A percentile compares a stretch with the other conserved stretches of the same genome.
phyloP scores from a whole-genome alignment of 2,329 filamentous ascomycete species.

The Sarocladium brachiariae region DNA sequence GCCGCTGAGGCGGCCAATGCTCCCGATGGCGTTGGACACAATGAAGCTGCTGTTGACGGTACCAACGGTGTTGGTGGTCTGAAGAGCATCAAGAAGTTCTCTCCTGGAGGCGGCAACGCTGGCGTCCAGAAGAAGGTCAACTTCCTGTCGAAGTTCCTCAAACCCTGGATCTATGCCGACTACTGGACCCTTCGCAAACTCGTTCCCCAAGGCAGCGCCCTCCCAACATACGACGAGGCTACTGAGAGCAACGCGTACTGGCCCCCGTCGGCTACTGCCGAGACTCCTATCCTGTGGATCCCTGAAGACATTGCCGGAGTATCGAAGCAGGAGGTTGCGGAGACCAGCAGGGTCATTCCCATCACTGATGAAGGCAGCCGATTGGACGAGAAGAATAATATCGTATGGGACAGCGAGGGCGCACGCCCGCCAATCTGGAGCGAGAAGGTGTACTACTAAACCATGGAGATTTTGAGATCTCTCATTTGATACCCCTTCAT shows the following conservation, averaged over 20 bases:
- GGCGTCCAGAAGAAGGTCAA: slow-evolving; percentile 40
- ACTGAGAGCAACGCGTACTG: slow-evolving; percentile 62
- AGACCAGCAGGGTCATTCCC: slow-evolving; percentile 58
- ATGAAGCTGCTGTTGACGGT: slow-evolving; percentile 12
- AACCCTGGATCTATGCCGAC: slow-evolving; percentile 69
- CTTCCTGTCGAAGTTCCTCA: slow-evolving; percentile 55
- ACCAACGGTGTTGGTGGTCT: slow-evolving; percentile 14
- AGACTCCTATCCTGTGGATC: slow-evolving; percentile 65
- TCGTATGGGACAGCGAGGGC: slow-evolving; percentile 33
- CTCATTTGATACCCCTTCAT: slow-evolving; percentile 2
- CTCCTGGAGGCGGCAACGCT: slow-evolving; percentile 15
- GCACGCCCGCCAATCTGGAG: slow-evolving; percentile 36
- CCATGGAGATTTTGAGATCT: background rate
- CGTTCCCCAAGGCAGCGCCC: slow-evolving; percentile 52
- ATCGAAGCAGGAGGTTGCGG: slow-evolving; percentile 61
- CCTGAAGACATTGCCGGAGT: slow-evolving; percentile 65
- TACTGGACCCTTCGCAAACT: slow-evolving; percentile 65
- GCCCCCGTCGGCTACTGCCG: slow-evolving; percentile 59
- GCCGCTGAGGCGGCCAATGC: background rate
- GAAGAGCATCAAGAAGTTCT: slow-evolving; percentile 17
- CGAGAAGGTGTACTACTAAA: slow-evolving; percentile 38
- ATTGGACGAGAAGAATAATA: slow-evolving; percentile 57
- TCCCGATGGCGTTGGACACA: slow-evolving; percentile 21
- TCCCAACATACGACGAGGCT: slow-evolving; percentile 53
- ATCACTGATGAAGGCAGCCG: slow-evolving; percentile 67